These are phyloP conservation scores for Eucalyptus erythrocorys DNA, from an alignment of 345 rosid genomes.

Conservation along the genomic window DNA sequence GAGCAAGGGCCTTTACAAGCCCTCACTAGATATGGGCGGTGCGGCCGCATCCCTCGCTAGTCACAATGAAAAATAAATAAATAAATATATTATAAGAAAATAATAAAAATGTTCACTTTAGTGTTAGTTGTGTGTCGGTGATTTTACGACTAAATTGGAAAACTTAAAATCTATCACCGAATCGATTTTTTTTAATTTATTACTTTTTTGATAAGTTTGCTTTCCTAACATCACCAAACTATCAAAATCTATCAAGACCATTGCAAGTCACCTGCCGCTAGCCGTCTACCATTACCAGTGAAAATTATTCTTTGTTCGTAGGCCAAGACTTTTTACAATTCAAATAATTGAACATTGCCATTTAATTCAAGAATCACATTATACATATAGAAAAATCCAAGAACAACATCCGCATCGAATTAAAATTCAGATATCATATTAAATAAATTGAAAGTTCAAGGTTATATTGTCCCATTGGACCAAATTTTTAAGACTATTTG, in stretches of 20 bases:
- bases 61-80: too few species aligned
- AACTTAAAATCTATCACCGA: too few species aligned
- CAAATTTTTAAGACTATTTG: too few species aligned
- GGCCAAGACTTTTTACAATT: neutral
- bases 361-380: too few species aligned
- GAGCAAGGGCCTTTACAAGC: rapidly evolving
- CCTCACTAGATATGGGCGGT: neutral
- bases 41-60: rapidly evolving
- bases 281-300: rapidly evolving
- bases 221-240: rapidly evolving
- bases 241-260: neutral
- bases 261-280: rapidly evolving
- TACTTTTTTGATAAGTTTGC: neutral
- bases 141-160: too few species aligned
- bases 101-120: too few species aligned
- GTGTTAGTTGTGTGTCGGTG: rapidly evolving
- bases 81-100: too few species aligned
- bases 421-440: rapidly evolving
- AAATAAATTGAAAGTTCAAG: rapidly evolving
- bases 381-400: neutral
- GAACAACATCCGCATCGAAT: neutral
- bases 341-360: neutral
- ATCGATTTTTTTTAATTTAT: too few species aligned
- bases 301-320: neutral
- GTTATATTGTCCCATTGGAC: rapidly evolving